phyloP scores from a whole-genome alignment of 768 basidiomycete species.

The Russula lepida region DNA sequence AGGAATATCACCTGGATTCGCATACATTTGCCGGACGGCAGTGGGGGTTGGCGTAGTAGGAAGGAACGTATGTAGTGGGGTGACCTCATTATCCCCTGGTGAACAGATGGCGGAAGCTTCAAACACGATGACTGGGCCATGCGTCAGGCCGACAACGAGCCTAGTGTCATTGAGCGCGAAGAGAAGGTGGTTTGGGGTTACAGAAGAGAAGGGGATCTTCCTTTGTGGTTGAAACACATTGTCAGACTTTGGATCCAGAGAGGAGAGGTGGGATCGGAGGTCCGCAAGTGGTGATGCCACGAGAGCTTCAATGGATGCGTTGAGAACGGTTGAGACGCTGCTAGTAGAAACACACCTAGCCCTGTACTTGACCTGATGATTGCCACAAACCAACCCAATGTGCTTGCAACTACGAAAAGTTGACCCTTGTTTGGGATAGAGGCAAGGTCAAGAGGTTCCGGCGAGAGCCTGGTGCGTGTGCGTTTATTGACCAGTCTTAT shows the following conservation, averaged over 20 bases:
- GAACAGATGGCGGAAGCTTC: slow-evolving; percentile 47
- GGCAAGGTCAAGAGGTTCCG: slow-evolving; percentile 37
- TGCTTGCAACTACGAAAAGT: slow-evolving; percentile 52
- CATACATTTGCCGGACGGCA: slow-evolving; percentile 44
- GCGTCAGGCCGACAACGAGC: slow-evolving; percentile 48
- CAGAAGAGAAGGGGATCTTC: slow-evolving; percentile 36
- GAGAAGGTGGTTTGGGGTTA: slow-evolving; percentile 43
- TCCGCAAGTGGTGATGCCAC: slow-evolving; percentile 52
- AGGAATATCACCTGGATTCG: slow-evolving; percentile 56
- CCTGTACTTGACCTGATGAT: slow-evolving; percentile 32
- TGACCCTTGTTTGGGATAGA: slow-evolving; percentile 37
- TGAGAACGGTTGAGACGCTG: background rate
- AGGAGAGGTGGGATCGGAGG: slow-evolving; percentile 46
- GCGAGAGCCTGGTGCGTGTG: slow-evolving; percentile 55
- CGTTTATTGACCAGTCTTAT: slow-evolving; percentile 46
- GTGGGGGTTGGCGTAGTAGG: slow-evolving; percentile 32
- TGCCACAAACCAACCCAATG: slow-evolving; percentile 64
- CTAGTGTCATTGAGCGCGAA: slow-evolving; percentile 55
- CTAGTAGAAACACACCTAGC: slow-evolving; percentile 24
- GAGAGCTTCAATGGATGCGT: slow-evolving; percentile 36
- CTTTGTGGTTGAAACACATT: slow-evolving; percentile 45
- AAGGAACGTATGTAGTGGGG: slow-evolving; percentile 43
- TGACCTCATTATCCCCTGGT: slow-evolving; percentile 33
- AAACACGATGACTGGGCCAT: slow-evolving; percentile 53
- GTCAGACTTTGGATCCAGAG: slow-evolving; percentile 32